Evolutionary conservation across 768 basidiomycete species (phyloP).

Genomic region (Lepiota brunneoincarnata): DNA sequence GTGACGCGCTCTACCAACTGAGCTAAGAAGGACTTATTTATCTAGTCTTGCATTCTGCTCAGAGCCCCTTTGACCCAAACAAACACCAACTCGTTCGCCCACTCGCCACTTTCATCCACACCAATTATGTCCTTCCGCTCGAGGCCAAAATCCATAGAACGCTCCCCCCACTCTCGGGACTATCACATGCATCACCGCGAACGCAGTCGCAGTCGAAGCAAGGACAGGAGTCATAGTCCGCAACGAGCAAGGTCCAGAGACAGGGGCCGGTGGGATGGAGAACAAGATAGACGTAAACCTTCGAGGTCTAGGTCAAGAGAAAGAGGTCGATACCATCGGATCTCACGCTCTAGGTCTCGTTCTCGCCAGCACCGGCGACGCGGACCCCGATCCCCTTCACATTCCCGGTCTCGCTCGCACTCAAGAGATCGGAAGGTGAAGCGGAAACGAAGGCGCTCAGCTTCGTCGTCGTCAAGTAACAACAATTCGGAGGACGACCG

Average conservation of each 20-base stretch:
- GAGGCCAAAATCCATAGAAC: background rate
- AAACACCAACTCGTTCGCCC: background rate
- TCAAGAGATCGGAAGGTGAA: conserved; percentile 22
- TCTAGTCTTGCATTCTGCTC: no score
- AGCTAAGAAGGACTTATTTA: conserved; percentile 43
- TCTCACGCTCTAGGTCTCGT: conserved; percentile 20
- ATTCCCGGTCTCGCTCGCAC: conserved; percentile 26
- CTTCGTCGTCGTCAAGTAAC: conserved; percentile 34
- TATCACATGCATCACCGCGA: background rate
- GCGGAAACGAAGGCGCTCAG: conserved; percentile 28
- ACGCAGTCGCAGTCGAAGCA: conserved; percentile 16
- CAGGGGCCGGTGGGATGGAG: conserved; percentile 4
- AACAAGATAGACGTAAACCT: conserved; percentile 17
- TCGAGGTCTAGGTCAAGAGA: conserved; percentile 22
- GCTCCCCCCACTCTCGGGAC: background rate
- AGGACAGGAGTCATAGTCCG: background rate
- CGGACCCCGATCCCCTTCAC: conserved; percentile 19
- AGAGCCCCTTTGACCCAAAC: background rate
- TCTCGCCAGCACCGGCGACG: conserved; percentile 25
- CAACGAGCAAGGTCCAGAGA: conserved; percentile 6
- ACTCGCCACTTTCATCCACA: background rate
- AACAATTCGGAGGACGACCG: conserved; percentile 31
- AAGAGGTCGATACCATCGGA: conserved; percentile 9
- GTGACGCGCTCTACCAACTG: conserved; percentile 58
- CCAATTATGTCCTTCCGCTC: background rate